Base-by-base conservation (phyloP, 1,284 basidiomycete genomes). In the Fistulinella cinereoalba region DNA sequence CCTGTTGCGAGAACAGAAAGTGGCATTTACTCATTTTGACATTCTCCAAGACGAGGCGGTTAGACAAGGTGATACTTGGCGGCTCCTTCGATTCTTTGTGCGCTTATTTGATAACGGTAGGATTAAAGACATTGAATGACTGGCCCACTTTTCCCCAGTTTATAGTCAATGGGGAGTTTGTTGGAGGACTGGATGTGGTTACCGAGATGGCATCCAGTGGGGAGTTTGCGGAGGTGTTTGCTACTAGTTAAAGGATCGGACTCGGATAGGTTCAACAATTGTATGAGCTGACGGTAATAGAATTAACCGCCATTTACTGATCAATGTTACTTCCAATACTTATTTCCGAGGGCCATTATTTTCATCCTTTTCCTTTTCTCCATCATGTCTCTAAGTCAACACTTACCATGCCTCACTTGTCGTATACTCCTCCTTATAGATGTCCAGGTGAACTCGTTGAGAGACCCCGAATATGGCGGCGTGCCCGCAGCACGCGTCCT, bases 141-240 rank as follows among this genome's bases (percentile, higher is more conserved):
- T 99, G 96, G 96, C 96, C 96, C 4, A 99, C 96, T 4, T 94
- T 92, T 65, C 96, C 96, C 12, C 96, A 99, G 69, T 77, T 99
- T 4, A 97, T 97, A 62, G 78, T 97, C 21, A 81, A 90, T 27
- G 94, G 95, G 36, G 95, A 98, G 65, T 88, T 99, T 49, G 83
- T 97, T 16, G 97, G 96, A 22, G 96, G 97, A 25, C 84, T 96
- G 61, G 96, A 99, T 66, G 94, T 98, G 55, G 80, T 97, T 4
- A 70, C 72, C 52, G 80, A 81, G 55, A 77, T 81, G 76, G 70
- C 67, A 18, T 65, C 73, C 1, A 75, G 51, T 32, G 77, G 71
- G n/a, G 79, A 82, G 54, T 69, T 81, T 34, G 52, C 55, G 21
- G 70, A 74, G 2, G 19, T 53, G 41, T 50, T 67, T 32, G 1